Evolutionary conservation across 1,284 basidiomycete genomes (phyloP), one percentile per base, ranked within the genome.

Genomic region (Malassezia arunalokei): DNA sequence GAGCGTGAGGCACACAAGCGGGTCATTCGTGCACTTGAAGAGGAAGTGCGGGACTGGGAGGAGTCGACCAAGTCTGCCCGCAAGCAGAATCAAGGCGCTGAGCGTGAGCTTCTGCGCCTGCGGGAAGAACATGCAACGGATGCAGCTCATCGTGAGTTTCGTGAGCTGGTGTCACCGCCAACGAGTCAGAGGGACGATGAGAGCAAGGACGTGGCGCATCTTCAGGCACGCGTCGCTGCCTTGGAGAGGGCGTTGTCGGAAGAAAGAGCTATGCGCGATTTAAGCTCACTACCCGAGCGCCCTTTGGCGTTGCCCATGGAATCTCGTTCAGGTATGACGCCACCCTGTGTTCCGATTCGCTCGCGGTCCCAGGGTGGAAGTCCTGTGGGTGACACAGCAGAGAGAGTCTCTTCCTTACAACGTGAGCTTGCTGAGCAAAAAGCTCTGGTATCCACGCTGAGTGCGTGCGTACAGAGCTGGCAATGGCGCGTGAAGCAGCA

Each of bases 1-100:
- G 64, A 69, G 50, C 59, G 55, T 3, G 31, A 52, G 9, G 40
- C 35, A 33, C 40, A 39, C 17, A 43, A 48, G 29, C 47, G 35
- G 27, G 31, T 24, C 32, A 33, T 43, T 28, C 42, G 57, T 3
- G 54, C 53, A 0, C 47, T 60, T 12, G 41, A 60, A 9, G 56
- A 56, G 11, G 53, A 56, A 3, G 53, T 54, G 20, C 9, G 24
- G 11, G 31, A 27, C 5, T 33, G 17, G 29, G 29, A 40, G 4
- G 33, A 40, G 17, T 35, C 35, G 6, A 32, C 51, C 6, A 30
- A 47, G 8, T 38, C 20, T n/a, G 59, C 59, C 12, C 49, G 33
- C 9, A 38, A 54, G 37, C 47, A 27, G 47, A 29, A 29, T 33
- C 38, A 40, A 9, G 45, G 43, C 33, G 43, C 31, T 8, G 14